Evolutionary conservation across 345 rosid species (phyloP).

Genomic region (Psidium friedrichsthalianum): DNA sequence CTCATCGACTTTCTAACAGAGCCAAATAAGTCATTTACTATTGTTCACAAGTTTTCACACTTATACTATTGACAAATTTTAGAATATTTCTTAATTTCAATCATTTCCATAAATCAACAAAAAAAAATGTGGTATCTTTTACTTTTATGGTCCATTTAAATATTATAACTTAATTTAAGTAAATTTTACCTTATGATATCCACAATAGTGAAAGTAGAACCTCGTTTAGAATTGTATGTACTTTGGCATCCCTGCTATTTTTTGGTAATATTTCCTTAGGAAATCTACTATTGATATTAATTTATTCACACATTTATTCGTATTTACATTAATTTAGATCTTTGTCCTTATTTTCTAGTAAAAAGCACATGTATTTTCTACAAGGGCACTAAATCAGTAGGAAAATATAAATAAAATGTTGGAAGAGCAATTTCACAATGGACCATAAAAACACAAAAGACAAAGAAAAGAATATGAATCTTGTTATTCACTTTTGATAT

Average conservation of each 20-base stretch:
- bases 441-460: not conserved
- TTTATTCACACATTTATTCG: not conserved
- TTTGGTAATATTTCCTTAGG: not conserved
- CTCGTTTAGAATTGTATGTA: not conserved
- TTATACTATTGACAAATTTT: not conserved
- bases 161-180: not conserved
- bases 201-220: not conserved
- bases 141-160: not conserved
- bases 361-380: not conserved
- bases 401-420: not conserved
- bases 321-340: too few species aligned
- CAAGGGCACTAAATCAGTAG: not conserved
- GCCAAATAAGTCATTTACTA: not conserved
- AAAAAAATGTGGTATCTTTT: not conserved
- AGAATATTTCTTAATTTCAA: not conserved
- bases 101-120: not conserved
- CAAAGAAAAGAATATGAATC: not conserved
- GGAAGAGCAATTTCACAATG: not conserved
- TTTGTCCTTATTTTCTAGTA: not conserved
- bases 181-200: not conserved
- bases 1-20: not conserved
- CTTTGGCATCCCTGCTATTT: not conserved
- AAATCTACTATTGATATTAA: not conserved
- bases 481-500: not conserved
- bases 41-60: not conserved